Conservation (phyloP, 1,139 yeast species). For the Pichia norvegensis region DNA sequence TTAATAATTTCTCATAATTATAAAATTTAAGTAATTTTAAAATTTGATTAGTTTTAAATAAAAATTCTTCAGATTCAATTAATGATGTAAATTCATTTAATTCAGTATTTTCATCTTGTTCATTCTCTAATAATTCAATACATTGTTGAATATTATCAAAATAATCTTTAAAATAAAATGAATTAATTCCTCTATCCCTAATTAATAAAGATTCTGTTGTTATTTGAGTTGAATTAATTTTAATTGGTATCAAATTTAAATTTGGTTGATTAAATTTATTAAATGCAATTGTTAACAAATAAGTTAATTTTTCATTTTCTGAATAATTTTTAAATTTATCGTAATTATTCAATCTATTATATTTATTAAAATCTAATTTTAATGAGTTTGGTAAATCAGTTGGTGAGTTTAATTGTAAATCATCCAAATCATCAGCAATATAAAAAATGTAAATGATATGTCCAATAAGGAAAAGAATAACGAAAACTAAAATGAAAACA, state of each 20-base stretch:
- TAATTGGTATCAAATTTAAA: slow-evolving; percentile 31
- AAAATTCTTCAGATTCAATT: slow-evolving; percentile 1
- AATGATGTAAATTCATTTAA: slow-evolving; percentile 8
- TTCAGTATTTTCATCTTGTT: slow-evolving; percentile 12
- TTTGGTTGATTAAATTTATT: slow-evolving; percentile 33
- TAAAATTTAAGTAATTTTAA: slow-evolving; percentile 1
- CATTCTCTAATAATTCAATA: slow-evolving; percentile 17
- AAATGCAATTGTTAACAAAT: slow-evolving; percentile 20
- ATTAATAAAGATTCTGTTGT: slow-evolving; percentile 30
- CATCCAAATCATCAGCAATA: not conserved
- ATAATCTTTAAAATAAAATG: slow-evolving; percentile 37
- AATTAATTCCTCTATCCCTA: slow-evolving; percentile 42
- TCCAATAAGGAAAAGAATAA: not conserved
- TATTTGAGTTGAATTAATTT: slow-evolving; percentile 30
- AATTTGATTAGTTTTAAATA: slow-evolving; percentile 17
- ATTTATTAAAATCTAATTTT: slow-evolving; percentile 3
- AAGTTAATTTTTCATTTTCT: slow-evolving; percentile 9
- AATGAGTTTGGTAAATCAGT: not conserved
- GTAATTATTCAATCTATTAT: not conserved
- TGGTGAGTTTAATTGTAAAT: not conserved
- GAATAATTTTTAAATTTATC: not conserved
- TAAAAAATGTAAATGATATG: not conserved
- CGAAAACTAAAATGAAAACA: not conserved
- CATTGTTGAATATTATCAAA: slow-evolving; percentile 27
- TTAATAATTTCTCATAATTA: slow-evolving; percentile 3